Base-by-base conservation (phyloP, 2,329 filamentous ascomycete species). In the Colletotrichum sp. region DNA sequence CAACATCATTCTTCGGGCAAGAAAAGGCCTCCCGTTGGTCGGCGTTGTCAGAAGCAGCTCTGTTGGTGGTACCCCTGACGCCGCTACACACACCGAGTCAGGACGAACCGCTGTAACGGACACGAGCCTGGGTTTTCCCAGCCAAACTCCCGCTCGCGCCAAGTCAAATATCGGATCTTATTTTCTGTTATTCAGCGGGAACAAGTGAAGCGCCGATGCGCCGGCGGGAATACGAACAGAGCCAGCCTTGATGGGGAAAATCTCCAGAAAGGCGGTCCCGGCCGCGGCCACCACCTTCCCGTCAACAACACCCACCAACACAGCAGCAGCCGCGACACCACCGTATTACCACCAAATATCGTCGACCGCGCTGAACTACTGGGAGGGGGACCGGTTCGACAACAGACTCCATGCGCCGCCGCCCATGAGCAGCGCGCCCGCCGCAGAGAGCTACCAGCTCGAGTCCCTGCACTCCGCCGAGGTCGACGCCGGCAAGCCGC, bases 401-500 rank as follows among this genome's bases (percentile, higher is more conserved):
- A 39, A 69, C 44, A 52, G 44, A 52, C 44, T 52, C 44, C 44
- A 52, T 75, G 73, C 57, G 26, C 64, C 57, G n/a, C 64, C 57
- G n/a, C 64, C 34, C 34, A 76, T 71, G 75, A 75, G 71, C 44
- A 52, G 44, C 32, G 72, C 62, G 66, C 32, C 72, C 63, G 44
- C 72, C 62, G 39, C 18, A 52, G 62, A 76, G 72, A 72, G 68
- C 32, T 76, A 76, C 66, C 68, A 65, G 68, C 73, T 77, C 73
- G 73, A 76, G 62, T 48, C 63, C 28, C 32, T 77, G 36, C 32
- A 64, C 7, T 78, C 69, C 44, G 44, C 44, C 65, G 73, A 78
- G 7, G 73, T 71, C 8, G 76, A 78, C 28, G 77, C 71, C 78
- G 22, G 78, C 83, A 64, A 80, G 81, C 28, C 78, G 5, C 44